Percentiles rank a stretch among this genome's conserved stretches.
Conservation (phyloP, 169 alveolate species). For the Cystoisospora suis region DNA sequence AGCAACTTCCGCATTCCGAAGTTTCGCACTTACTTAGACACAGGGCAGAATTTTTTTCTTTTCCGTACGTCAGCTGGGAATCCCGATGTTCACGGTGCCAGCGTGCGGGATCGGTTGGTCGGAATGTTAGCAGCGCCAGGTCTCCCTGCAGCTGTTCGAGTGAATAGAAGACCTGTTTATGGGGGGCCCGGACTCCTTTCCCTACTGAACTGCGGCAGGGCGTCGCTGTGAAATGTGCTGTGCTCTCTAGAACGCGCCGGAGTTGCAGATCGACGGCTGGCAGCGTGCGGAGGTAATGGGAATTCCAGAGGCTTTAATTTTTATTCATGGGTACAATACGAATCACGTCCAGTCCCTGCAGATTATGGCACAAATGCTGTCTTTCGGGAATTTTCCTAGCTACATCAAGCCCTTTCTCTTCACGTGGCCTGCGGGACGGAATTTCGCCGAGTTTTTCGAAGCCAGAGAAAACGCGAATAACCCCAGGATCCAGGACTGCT, state of each 20-base stretch:
- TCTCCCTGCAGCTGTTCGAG: too few species aligned
- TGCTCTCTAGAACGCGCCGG: conserved; percentile 31
- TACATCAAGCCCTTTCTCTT: conserved; percentile 73
- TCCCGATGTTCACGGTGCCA: too few species aligned
- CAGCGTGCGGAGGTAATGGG: conserved; percentile 54
- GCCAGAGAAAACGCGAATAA: conserved; percentile 68
- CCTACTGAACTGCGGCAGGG: too few species aligned
- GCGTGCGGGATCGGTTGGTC: too few species aligned
- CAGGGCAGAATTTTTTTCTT: too few species aligned
- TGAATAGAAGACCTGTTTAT: too few species aligned
- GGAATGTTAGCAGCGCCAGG: too few species aligned
- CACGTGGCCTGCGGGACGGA: conserved; percentile 76
- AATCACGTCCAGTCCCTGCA: conserved; percentile 70
- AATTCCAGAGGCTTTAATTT: conserved; percentile 79
- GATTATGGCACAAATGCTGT: conserved; percentile 68
- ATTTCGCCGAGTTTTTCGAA: conserved; percentile 65
- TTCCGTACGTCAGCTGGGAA: too few species aligned
- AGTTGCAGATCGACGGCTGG: conserved; percentile 59
- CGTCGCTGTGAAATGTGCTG: neutral
- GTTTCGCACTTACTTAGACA: too few species aligned
- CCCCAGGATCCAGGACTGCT: conserved; percentile 29
- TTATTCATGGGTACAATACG: conserved; percentile 88
- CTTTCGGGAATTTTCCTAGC: conserved; percentile 71
- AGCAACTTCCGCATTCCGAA: too few species aligned
- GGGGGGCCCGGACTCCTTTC: too few species aligned